These are phyloP conservation scores for Picochlorum sp. DNA, from an alignment of 139 green algal species.

Conservation along the genomic window DNA sequence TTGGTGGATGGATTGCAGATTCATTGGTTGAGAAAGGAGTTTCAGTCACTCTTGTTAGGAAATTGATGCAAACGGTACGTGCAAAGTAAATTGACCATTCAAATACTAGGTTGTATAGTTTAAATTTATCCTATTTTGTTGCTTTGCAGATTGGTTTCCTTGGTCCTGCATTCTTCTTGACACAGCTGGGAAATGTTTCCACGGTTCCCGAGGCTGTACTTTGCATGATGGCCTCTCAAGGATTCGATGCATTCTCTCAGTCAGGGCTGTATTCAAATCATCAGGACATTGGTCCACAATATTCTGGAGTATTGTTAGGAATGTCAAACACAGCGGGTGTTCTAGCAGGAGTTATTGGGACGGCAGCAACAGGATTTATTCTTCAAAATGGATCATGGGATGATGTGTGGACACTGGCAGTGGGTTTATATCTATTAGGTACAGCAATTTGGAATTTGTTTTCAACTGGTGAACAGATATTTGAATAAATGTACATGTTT, in stretches of 20 bases:
- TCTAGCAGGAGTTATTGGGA: constrained; percentile 89
- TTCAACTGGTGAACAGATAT: constrained; percentile 75
- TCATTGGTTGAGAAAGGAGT: constrained; percentile 51
- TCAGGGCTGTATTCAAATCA: constrained; percentile 97
- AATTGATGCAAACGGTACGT: constrained; percentile 85
- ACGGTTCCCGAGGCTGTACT: constrained; percentile 54
- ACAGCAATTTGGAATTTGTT: constrained; percentile 87
- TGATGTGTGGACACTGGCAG: constrained; percentile 74
- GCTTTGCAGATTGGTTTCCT: constrained; percentile 97
- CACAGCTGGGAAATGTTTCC: constrained; percentile 56
- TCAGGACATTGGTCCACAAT: constrained; percentile 89
- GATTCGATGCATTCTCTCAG: constrained; percentile 82
- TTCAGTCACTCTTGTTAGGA: constrained; percentile 72
- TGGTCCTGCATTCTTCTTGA: constrained; percentile 88
- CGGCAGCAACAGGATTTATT: constrained; percentile 77
- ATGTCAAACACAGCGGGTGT: constrained; percentile 95
- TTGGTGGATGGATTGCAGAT: constrained; percentile 87
- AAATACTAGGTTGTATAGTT: neutral
- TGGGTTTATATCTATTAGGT: constrained; percentile 87
- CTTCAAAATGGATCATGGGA: constrained; percentile 58
- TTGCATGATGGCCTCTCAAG: constrained; percentile 87
- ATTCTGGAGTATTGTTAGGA: constrained; percentile 90
- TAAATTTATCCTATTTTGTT: too few species aligned
- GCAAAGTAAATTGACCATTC: too few species aligned
- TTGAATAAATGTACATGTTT: constrained; percentile 36